Evolutionary conservation across 2,329 filamentous ascomycete species (phyloP).

Genomic region (Fusarium mundagurra): DNA sequence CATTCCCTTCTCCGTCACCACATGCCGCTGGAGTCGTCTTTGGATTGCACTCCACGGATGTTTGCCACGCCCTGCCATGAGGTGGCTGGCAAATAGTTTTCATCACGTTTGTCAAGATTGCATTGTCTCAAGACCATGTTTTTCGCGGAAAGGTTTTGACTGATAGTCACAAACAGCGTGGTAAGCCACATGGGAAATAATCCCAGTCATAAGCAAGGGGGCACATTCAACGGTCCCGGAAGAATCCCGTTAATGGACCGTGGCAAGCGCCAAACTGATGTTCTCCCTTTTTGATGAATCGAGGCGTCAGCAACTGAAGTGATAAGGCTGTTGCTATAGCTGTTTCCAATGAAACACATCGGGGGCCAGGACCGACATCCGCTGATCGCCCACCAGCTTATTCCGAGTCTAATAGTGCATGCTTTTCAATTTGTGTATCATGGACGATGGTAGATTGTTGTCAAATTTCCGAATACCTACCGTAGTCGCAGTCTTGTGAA

Average conservation of each 20-base stretch:
- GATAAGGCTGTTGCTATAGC: neutral
- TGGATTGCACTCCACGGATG: slow-evolving; percentile 8
- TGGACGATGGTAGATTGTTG: neutral
- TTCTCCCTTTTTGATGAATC: slow-evolving; percentile 23
- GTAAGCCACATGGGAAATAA: slow-evolving; percentile 32
- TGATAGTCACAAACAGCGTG: slow-evolving; percentile 11
- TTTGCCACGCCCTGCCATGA: slow-evolving; percentile 30
- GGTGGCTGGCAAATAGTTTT: slow-evolving; percentile 17
- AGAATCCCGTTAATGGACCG: slow-evolving; percentile 25
- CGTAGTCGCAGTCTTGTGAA: slow-evolving; percentile 10
- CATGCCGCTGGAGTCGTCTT: slow-evolving; percentile 18
- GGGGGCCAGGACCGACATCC: slow-evolving; percentile 5
- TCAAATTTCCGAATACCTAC: neutral
- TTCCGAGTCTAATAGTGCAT: neutral
- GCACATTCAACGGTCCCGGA: slow-evolving; percentile 25
- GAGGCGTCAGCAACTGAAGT: neutral
- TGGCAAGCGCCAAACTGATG: slow-evolving; percentile 20
- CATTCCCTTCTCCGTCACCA: slow-evolving; percentile 13
- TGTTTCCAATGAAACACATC: neutral
- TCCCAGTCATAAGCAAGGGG: slow-evolving; percentile 30
- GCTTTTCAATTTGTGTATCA: slow-evolving; percentile 3
- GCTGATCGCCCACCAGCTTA: neutral
- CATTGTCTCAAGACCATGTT: slow-evolving; percentile 34
- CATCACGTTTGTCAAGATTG: slow-evolving; percentile 12
- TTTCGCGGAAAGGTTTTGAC: slow-evolving; percentile 8